Base-by-base conservation (phyloP, 202 grass and related monocot genomes). In the Musa balbisiana region DNA sequence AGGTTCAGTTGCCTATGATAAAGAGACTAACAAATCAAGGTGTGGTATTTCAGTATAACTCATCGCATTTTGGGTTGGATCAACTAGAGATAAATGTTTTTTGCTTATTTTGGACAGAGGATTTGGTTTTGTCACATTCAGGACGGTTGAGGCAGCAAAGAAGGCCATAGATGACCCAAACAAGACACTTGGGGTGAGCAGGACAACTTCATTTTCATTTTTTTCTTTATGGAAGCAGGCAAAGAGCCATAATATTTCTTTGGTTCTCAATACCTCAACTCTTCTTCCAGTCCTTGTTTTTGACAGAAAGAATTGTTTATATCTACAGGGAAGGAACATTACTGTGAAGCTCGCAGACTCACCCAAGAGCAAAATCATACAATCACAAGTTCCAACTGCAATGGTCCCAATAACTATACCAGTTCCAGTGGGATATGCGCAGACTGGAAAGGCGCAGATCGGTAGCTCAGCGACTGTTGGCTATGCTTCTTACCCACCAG, bases 41-140 rank as follows among this genome's bases (percentile, higher is more conserved):
- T 75, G 49, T 17, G 9, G 9, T 21, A 49, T 62, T 49, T 43
- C 11, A 62, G 13, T 49, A 63, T 9, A 29, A 13, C 11, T 49
- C 29, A n/a, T 50, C 11, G 3, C 13, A 62, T 50, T 50, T 25
- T 75, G 19, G 2, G 33, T 43, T 43, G 6, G 10, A 21, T 13
- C 15, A 13, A 49, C 17, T 23, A 49, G 0, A 11, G 26, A 19
- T 21, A 12, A 63, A 51, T 27, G 49, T 20, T 49, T 11, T 69
- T 51, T 75, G 2, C 24, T 63, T 33, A 19, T 63, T 55, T 53
- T 73, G 52, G 14, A 13, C 29, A 75, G 73, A 75, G 55, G 73
- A 13, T 75, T 75, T 75, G 73, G 73, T 62, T 75, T 75, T 62
- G 73, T 75, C 55, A 75, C 73, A 6, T 75, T 51, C 23, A 75